These are phyloP conservation scores for Epichloe hybrida DNA, from an alignment of 2,329 filamentous ascomycete species.

Conservation along the genomic window DNA sequence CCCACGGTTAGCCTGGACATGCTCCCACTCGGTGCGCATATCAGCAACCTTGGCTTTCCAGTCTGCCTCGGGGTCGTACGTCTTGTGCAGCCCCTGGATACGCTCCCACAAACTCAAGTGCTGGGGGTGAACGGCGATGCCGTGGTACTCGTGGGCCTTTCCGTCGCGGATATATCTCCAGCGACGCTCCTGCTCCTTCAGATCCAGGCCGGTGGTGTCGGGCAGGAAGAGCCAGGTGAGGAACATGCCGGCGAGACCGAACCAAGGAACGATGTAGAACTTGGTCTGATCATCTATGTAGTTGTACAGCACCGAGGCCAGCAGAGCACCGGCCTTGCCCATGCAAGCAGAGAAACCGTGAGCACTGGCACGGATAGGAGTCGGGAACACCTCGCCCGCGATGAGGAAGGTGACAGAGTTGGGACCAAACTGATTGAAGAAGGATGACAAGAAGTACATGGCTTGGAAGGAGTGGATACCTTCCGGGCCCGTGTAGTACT, in stretches of 20 bases:
- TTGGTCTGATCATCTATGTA: constrained; percentile 78
- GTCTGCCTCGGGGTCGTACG: constrained; percentile 73
- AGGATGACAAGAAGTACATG: constrained; percentile 96
- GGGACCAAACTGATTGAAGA: constrained; percentile 98
- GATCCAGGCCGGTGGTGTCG: constrained; percentile 91
- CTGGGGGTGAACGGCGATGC: constrained; percentile 78
- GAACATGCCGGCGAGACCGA: constrained; percentile 75
- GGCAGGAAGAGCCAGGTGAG: constrained; percentile 78
- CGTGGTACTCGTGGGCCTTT: constrained; percentile 73
- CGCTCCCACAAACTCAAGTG: constrained; percentile 87
- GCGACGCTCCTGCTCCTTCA: constrained; percentile 92
- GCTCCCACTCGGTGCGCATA: constrained; percentile 53
- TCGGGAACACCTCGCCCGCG: constrained; percentile 92
- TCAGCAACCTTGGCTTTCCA: constrained; percentile 75
- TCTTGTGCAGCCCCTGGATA: constrained; percentile 60
- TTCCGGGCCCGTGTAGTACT: constrained; percentile 60
- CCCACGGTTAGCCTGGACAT: constrained; percentile 30
- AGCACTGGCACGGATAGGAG: constrained; percentile 79
- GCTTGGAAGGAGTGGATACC: constrained; percentile 85
- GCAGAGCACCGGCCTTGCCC: constrained; percentile 78
- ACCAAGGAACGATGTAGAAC: constrained; percentile 92
- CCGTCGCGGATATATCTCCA: constrained; percentile 79
- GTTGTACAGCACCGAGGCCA: constrained; percentile 83
- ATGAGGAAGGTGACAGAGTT: constrained; percentile 95
- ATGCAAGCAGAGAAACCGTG: constrained; percentile 90